Percentiles rank a stretch among this genome's conserved stretches.
Conservation (phyloP, 257 asterid genomes). For the Osmanthus fragrans region DNA sequence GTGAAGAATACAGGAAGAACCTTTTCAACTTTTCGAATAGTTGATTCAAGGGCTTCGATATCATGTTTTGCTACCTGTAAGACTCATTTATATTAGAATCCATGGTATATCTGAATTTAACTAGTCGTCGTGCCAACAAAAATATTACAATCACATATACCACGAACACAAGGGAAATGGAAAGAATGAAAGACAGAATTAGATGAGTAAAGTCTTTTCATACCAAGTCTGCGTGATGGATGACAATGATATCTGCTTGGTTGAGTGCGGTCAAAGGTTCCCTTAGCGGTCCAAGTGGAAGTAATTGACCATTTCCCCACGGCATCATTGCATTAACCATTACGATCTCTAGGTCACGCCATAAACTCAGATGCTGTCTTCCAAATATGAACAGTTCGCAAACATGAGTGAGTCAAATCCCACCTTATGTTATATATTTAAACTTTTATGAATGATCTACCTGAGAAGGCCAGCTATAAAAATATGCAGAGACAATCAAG, state of each 20-base stretch:
- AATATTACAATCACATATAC: not conserved
- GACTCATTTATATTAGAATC: constrained; percentile 27
- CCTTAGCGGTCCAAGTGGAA: constrained; percentile 91
- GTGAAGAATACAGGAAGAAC: constrained; percentile 61
- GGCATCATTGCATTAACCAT: constrained; percentile 94
- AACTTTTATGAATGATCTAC: not conserved
- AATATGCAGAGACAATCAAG: constrained; percentile 15
- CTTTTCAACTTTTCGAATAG: constrained; percentile 40
- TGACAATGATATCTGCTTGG: constrained; percentile 69
- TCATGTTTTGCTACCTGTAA: constrained; percentile 53
- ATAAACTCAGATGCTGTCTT: constrained; percentile 70
- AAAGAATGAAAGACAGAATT: not conserved
- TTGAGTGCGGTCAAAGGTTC: constrained; percentile 76
- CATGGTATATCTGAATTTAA: not conserved
- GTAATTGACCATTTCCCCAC: constrained; percentile 74
- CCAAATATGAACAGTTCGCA: constrained; percentile 37
- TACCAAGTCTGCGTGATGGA: constrained; percentile 94
- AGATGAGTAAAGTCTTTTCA: constrained; percentile 11
- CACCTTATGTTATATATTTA: constrained; percentile 11
- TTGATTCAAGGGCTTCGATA: constrained; percentile 50
- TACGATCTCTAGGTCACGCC: constrained; percentile 82
- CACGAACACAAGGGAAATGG: not conserved
- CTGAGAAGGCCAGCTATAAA: not conserved
- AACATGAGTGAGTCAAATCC: constrained; percentile 27
- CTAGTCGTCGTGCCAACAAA: constrained; percentile 3